Evolutionary conservation across 2,329 filamentous ascomycete species (phyloP), one percentile per base, ranked within the genome.

Genomic region (Arachnopeziza araneosa): DNA sequence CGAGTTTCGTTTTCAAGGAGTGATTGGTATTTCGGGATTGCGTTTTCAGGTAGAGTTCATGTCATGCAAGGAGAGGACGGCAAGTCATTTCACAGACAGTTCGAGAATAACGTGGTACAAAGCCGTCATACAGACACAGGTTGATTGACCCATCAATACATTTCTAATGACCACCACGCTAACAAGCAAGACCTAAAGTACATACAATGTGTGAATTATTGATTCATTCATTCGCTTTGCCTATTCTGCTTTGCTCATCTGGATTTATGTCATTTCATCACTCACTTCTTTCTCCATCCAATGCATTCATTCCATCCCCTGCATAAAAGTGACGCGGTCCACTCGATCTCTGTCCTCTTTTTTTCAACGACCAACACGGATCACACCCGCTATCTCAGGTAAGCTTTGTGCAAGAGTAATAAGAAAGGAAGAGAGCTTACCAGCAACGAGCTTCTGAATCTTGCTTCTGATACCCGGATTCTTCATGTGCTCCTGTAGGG

Each of bases 401-500:
- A 58, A 17, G 10, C 10, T 55, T 30, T 30, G 5, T 30, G 26
- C 7, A 7, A 19, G 14, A 49, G 21, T 22, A 26, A 54, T n/a
- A 8, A 56, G 36, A 19, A 10, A n/a, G 24, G 17, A 50, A 36
- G 24, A 23, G 49, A 24, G 53, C 55, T n/a, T 30, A 57, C 55
- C 55, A 17, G 64, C 62, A 57, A 66, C 62, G 19, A 66, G 61
- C 52, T 67, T 68, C 81, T 97, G 91, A 66, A 99, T 89, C 83
- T 97, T 96, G 69, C 84, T 84, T 62, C 87, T 83, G 68, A 99
- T 90, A 60, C 81, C 83, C 0, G 91, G 84, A 79, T 98, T 99
- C 80, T 87, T 90, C 90, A 99, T 96, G 77, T 99, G 96, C 75
- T 99, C 93, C 74, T 96, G 89, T 64, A 99, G 84, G 52, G 95